These are phyloP conservation scores for Halenospora varia DNA, from an alignment of 495 filamentous ascomycete genomes.

Conservation along the genomic window DNA sequence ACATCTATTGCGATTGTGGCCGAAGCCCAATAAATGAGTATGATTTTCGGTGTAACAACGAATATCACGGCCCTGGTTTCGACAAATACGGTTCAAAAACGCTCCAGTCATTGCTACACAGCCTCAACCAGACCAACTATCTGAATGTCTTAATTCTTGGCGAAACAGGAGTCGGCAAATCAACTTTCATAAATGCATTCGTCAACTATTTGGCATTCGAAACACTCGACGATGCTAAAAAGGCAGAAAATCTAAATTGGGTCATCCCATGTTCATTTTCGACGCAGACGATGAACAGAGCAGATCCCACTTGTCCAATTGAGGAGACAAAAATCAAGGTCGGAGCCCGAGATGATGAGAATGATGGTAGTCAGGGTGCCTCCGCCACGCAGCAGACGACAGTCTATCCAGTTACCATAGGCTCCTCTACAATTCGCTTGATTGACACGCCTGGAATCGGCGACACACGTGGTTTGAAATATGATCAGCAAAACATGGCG, in stretches of 20 bases:
- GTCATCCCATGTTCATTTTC: conserved; percentile 38
- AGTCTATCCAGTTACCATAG: conserved; percentile 30
- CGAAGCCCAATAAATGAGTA: conserved; percentile 16
- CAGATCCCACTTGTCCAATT: conserved; percentile 12
- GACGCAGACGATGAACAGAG: conserved; percentile 26
- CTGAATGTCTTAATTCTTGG: conserved; percentile 43
- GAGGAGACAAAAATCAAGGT: conserved; percentile 25
- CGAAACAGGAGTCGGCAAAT: conserved; percentile 41
- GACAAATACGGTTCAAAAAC: conserved; percentile 1
- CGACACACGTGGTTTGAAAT: conserved; percentile 32
- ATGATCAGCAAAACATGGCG: conserved; percentile 40
- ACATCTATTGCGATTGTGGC: conserved; percentile 38
- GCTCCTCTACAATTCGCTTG: conserved; percentile 27
- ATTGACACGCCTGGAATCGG: conserved; percentile 45
- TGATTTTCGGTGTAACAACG: conserved; percentile 30
- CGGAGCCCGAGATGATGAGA: conserved; percentile 27
- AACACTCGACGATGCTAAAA: conserved; percentile 31
- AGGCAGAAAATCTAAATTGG: conserved; percentile 23
- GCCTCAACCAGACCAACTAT: conserved; percentile 22
- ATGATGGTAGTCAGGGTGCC: conserved; percentile 30
- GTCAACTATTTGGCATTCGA: conserved; percentile 38
- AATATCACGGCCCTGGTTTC: conserved; percentile 17
- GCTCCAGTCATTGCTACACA: conserved; percentile 1
- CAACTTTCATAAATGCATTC: conserved; percentile 44
- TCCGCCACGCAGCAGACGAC: conserved; percentile 38